phyloP scores from a whole-genome alignment of 345 rosid species.

The Sisymbrium altissimum region DNA sequence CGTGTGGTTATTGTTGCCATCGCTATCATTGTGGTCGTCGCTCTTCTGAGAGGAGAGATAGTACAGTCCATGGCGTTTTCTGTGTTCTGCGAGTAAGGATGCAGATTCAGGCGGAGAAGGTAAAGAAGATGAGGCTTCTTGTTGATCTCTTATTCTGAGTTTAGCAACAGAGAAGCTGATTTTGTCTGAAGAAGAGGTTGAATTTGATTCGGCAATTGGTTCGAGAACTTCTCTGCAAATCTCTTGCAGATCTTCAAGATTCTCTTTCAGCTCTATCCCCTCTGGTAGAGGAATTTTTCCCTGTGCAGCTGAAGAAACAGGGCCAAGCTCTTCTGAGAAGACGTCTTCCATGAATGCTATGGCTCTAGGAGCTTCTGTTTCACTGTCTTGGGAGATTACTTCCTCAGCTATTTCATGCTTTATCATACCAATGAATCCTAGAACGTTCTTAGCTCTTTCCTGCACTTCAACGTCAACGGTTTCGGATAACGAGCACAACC shows the following conservation, averaged over 20 bases:
- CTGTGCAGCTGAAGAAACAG: conserved; percentile 66
- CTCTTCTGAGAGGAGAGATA: conserved; percentile 67
- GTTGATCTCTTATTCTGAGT: conserved; percentile 47
- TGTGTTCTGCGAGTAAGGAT: conserved; percentile 79
- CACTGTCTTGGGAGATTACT: conserved; percentile 22
- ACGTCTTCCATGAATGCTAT: conserved; percentile 52
- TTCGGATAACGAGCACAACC: conserved; percentile 48
- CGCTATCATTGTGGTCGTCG: conserved; percentile 24
- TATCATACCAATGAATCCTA: conserved; percentile 63
- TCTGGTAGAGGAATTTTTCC: conserved; percentile 60
- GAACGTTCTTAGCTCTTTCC: conserved; percentile 70
- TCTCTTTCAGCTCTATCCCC: conserved; percentile 63
- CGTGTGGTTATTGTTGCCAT: conserved; percentile 12
- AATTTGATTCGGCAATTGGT: conserved; percentile 42
- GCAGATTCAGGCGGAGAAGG: conserved; percentile 48
- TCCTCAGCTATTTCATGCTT: conserved; percentile 44
- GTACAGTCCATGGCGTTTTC: conserved; percentile 79
- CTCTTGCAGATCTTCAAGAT: conserved; percentile 63
- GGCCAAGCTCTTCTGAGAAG: conserved; percentile 75
- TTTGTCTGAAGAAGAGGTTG: conserved; percentile 44
- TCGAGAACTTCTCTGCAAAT: conserved; percentile 48
- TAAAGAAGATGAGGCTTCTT: conserved; percentile 43
- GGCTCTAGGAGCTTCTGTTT: conserved; percentile 39
- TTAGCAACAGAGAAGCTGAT: conserved; percentile 39
- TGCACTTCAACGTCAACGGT: conserved; percentile 74